phyloP scores from a whole-genome alignment of 2,329 filamentous ascomycete genomes.

The Talaromyces pinophilus region DNA sequence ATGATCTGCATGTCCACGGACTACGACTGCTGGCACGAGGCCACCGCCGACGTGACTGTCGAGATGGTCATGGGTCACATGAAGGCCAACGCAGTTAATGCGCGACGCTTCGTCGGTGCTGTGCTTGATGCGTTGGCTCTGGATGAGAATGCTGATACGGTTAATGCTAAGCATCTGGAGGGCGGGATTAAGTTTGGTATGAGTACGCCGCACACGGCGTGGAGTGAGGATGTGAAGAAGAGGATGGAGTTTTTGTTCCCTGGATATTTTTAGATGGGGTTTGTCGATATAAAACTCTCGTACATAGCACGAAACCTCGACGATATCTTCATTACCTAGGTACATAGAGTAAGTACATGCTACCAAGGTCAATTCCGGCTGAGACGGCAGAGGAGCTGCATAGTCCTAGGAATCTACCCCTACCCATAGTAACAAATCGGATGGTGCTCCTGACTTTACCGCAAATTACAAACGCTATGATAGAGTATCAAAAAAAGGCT shows the following conservation, averaged over 20 bases:
- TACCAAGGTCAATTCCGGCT: background rate
- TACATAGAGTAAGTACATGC: background rate
- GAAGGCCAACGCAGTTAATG: constrained; percentile 88
- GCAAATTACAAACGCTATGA: background rate
- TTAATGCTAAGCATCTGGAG: constrained; percentile 78
- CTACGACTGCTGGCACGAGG: constrained; percentile 95
- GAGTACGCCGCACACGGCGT: constrained; percentile 77
- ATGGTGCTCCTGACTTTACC: background rate
- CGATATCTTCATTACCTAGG: background rate
- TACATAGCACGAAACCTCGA: background rate
- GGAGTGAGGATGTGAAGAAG: constrained; percentile 72
- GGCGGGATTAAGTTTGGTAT: constrained; percentile 76
- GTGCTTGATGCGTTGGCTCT: constrained; percentile 84
- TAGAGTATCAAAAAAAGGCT: too few relatives aligned
- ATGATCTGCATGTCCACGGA: constrained; percentile 99
- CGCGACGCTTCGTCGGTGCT: constrained; percentile 77
- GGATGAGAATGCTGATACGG: constrained; percentile 72
- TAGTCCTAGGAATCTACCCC: background rate
- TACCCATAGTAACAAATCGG: background rate
- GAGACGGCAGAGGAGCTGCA: background rate
- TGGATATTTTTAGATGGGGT: constrained; percentile 60
- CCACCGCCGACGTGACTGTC: constrained; percentile 79
- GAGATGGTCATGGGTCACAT: constrained; percentile 98
- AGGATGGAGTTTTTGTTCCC: constrained; percentile 87
- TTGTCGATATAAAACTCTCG: background rate